phyloP scores from a whole-genome alignment of 2,329 filamentous ascomycete genomes.

The Microcyclospora pomicola region DNA sequence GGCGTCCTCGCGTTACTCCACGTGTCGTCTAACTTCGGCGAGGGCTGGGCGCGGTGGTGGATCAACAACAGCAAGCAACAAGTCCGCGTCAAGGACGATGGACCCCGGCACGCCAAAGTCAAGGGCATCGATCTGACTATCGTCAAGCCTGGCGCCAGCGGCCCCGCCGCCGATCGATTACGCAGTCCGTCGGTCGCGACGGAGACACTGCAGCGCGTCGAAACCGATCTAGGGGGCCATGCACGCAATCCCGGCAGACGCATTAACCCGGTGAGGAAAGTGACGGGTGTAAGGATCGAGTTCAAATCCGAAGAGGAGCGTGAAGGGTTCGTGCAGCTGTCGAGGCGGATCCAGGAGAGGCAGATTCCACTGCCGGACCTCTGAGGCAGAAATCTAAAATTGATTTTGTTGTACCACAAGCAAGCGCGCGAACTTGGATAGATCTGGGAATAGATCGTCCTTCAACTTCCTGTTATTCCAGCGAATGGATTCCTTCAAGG shows the following conservation, averaged over 20 bases:
- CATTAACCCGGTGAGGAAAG: constrained; percentile 18
- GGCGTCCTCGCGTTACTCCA: constrained; percentile 33
- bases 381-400: constrained; percentile 3
- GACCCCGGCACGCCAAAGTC: constrained; percentile 26
- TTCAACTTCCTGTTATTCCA: constrained; percentile 32
- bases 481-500: constrained; percentile 23
- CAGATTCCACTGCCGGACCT: constrained; percentile 26
- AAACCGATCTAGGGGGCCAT: constrained; percentile 20
- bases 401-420: background rate
- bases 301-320: constrained; percentile 31
- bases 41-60: constrained; percentile 31
- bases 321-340: constrained; percentile 25
- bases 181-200: background rate
- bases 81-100: constrained; percentile 29
- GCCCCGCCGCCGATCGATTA: constrained; percentile 2
- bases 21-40: constrained; percentile 29
- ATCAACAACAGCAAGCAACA: constrained; percentile 27
- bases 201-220: constrained; percentile 13
- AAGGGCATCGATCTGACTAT: constrained; percentile 29
- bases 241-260: constrained; percentile 12
- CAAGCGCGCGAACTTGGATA: too few species aligned
- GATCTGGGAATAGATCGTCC: constrained; percentile 16
- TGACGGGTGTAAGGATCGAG: constrained; percentile 31
- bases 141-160: constrained; percentile 17
- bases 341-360: constrained; percentile 25